A percentile compares a stretch with the other conserved stretches of the same genome.
Evolutionary conservation across 805 yeast genomes (phyloP).

Genomic region (Torulaspora maleeae): DNA sequence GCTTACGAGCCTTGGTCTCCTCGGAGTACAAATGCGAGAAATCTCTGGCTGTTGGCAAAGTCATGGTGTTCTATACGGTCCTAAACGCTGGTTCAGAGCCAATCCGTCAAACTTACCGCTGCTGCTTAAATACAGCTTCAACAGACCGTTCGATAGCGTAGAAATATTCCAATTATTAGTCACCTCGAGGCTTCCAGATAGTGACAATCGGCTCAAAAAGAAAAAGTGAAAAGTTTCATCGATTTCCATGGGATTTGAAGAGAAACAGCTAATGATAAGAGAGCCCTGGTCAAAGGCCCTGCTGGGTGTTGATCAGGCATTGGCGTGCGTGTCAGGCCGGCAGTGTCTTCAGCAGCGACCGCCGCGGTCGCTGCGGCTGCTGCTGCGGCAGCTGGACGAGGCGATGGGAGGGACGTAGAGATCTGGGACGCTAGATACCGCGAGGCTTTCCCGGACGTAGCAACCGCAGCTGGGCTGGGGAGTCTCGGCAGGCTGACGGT

Average conservation of each 20-base stretch:
- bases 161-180: conserved; percentile 5
- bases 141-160: not conserved
- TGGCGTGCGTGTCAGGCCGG: too few species aligned
- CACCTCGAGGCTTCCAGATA: not conserved
- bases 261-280: not conserved
- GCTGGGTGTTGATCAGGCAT: not conserved
- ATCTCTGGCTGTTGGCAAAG: conserved; percentile 55
- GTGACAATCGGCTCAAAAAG: not conserved
- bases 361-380: too few species aligned
- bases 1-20: conserved; percentile 71
- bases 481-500: too few species aligned
- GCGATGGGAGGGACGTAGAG: too few species aligned
- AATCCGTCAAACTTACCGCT: not conserved
- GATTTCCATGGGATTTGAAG: not conserved
- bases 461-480: too few species aligned
- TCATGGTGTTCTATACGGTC: conserved; percentile 14
- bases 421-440: too few species aligned
- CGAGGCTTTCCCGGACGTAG: too few species aligned
- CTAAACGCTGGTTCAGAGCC: not conserved
- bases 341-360: too few species aligned
- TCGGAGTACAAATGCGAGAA: conserved; percentile 67
- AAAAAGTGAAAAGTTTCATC: conserved; percentile 7
- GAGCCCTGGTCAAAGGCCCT: not conserved
- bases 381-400: too few species aligned
- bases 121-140: not conserved